Conservation (phyloP, 176 grass and related monocot species). For the Eragrostis curvula region DNA sequence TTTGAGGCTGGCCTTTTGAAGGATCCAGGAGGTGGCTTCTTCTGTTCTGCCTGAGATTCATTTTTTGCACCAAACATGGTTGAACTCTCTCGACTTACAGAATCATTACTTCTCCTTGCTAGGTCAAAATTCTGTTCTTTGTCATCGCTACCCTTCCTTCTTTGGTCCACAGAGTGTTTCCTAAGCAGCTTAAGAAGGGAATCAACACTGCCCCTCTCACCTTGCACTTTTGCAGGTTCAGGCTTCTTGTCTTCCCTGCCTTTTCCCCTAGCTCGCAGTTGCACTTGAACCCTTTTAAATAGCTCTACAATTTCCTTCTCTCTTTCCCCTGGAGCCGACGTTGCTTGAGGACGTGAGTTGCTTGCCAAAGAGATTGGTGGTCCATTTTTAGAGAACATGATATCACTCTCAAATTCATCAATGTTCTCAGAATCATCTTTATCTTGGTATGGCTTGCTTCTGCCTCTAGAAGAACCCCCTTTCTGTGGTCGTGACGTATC, state of each 20-base stretch:
- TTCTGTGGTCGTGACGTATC: slow-evolving; percentile 37
- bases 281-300: slow-evolving; percentile 82
- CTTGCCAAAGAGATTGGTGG: slow-evolving; percentile 53
- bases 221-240: slow-evolving; percentile 60
- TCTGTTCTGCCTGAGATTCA: slow-evolving; percentile 41
- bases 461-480: slow-evolving; percentile 33
- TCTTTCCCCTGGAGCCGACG: slow-evolving; percentile 57
- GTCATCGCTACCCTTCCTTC: slow-evolving; percentile 41
- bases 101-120: slow-evolving; percentile 43
- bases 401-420: slow-evolving; percentile 66
- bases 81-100: slow-evolving; percentile 52
- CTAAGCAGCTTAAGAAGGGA: slow-evolving; percentile 70
- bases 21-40: slow-evolving; percentile 30
- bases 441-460: slow-evolving; percentile 64
- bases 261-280: slow-evolving; percentile 49
- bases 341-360: slow-evolving; percentile 49
- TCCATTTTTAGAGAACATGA: slow-evolving; percentile 69
- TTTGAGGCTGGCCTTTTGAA: slow-evolving; percentile 56
- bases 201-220: slow-evolving; percentile 65
- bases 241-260: slow-evolving; percentile 70
- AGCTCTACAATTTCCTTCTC: slow-evolving; percentile 77
- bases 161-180: slow-evolving; percentile 68
- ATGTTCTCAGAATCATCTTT: slow-evolving; percentile 58
- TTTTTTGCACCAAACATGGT: slow-evolving; percentile 41
- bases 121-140: slow-evolving; percentile 52